These are phyloP conservation scores for Emericellopsis cladophorae DNA, from an alignment of 2,329 filamentous ascomycete genomes.

Conservation along the genomic window DNA sequence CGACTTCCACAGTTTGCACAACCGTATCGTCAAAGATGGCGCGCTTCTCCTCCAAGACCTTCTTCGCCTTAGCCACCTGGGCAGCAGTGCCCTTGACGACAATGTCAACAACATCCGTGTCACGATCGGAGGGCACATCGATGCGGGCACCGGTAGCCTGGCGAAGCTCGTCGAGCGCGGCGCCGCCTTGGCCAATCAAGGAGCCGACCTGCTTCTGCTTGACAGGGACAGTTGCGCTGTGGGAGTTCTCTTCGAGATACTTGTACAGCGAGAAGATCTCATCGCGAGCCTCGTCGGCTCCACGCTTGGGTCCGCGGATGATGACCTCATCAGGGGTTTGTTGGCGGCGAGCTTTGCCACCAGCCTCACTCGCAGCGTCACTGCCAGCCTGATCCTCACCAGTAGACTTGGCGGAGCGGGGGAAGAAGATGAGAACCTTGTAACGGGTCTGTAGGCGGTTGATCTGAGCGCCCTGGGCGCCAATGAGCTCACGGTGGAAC, in stretches of 20 bases:
- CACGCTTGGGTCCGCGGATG: constrained; percentile 82
- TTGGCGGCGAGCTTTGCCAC: constrained; percentile 51
- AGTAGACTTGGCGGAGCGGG: constrained; percentile 45
- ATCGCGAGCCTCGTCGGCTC: constrained; percentile 81
- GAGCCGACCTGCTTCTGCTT: constrained; percentile 89
- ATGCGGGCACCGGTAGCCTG: constrained; percentile 77
- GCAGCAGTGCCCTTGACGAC: constrained; percentile 85
- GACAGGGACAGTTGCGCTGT: constrained; percentile 67
- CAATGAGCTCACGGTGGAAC: constrained; percentile 90
- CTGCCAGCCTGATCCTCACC: constrained; percentile 59
- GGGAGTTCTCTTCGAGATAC: constrained; percentile 80
- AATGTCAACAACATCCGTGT: constrained; percentile 70
- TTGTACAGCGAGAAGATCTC: constrained; percentile 83
- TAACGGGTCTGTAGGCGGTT: constrained; percentile 88
- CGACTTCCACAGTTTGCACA: constrained; percentile 73
- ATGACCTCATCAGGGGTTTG: constrained; percentile 83
- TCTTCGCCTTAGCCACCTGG: constrained; percentile 84
- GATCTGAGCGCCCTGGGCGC: constrained; percentile 74
- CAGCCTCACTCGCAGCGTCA: constrained; percentile 57
- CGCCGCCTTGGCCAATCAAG: constrained; percentile 80
- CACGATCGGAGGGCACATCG: constrained; percentile 74
- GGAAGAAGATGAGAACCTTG: constrained; percentile 92
- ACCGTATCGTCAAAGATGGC: constrained; percentile 85
- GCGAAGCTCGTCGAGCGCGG: constrained; percentile 82
- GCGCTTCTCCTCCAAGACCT: constrained; percentile 75